Evolutionary conservation across 1,284 basidiomycete species (phyloP).

Genomic region (Austroboletus niveus): DNA sequence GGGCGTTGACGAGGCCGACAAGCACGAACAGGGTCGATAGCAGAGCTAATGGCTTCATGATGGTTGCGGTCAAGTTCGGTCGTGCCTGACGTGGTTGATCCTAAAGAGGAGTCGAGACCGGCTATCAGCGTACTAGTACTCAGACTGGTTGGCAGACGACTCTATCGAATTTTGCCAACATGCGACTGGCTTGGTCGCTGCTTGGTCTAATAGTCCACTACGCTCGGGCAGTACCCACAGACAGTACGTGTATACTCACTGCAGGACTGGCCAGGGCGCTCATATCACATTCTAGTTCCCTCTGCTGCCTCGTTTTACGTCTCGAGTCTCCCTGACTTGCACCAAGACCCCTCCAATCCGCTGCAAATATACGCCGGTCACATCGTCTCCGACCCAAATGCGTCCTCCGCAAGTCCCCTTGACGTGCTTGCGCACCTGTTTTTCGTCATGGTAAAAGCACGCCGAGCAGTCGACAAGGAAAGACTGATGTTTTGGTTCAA

Average conservation of each 20-base stretch:
- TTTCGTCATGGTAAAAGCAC: slow-evolving; percentile 90
- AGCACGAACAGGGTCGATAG: slow-evolving; percentile 36
- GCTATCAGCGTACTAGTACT: too few species aligned
- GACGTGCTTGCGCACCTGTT: slow-evolving; percentile 78
- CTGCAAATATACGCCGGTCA: slow-evolving; percentile 82
- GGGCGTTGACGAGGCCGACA: slow-evolving; percentile 45
- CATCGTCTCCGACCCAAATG: slow-evolving; percentile 76
- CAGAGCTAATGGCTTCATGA: slow-evolving; percentile 49
- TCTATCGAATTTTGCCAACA: background rate
- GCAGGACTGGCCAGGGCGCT: background rate
- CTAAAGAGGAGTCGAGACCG: too few species aligned
- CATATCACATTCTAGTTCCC: slow-evolving; percentile 46
- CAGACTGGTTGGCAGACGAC: too few species aligned
- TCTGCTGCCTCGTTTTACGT: slow-evolving; percentile 87
- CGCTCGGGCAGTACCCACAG: slow-evolving; percentile 42
- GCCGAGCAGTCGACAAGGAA: slow-evolving; percentile 84
- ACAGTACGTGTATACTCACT: slow-evolving; percentile 35
- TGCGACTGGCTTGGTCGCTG: slow-evolving; percentile 17
- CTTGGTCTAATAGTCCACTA: slow-evolving; percentile 7
- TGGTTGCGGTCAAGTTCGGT: background rate
- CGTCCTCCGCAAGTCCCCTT: slow-evolving; percentile 42
- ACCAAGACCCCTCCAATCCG: slow-evolving; percentile 67
- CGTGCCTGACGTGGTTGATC: background rate
- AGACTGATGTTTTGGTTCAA: slow-evolving; percentile 97
- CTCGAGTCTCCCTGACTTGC: slow-evolving; percentile 69